A percentile compares a stretch with the other conserved stretches of the same genome.
These are phyloP conservation scores for Groenewaldozyma auringiensis DNA, from an alignment of 1,139 yeast species.

Conservation along the genomic window DNA sequence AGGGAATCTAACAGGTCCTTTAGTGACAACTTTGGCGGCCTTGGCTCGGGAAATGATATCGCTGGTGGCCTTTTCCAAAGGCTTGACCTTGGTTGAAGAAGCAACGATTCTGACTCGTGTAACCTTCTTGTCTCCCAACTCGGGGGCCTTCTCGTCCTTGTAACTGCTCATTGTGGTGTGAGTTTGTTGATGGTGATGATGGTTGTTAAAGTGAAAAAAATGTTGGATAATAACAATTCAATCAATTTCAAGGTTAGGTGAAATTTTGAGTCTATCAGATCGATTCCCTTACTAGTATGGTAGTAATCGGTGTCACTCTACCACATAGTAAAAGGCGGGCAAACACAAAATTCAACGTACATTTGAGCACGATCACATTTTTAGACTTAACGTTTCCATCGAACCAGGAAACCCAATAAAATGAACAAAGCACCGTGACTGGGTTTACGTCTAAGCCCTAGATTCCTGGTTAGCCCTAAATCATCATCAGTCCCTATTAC, in stretches of 20 bases:
- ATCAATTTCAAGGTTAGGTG: neutral
- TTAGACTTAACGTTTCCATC: too few relatives aligned
- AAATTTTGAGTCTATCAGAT: neutral
- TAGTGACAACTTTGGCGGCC: constrained; percentile 58
- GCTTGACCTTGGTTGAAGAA: constrained; percentile 98
- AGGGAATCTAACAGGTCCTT: constrained; percentile 99
- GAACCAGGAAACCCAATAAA: too few relatives aligned
- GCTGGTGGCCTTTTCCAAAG: constrained; percentile 84
- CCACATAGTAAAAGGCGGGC: too few relatives aligned
- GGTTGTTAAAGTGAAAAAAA: neutral
- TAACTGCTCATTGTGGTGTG: constrained; percentile 26
- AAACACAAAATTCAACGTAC: too few relatives aligned
- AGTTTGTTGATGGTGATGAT: constrained; percentile 11
- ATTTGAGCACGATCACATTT: too few relatives aligned
- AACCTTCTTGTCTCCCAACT: constrained; percentile 72
- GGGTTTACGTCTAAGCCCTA: too few relatives aligned
- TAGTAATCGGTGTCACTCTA: too few relatives aligned
- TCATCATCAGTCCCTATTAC: too few relatives aligned
- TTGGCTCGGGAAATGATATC: constrained; percentile 87
- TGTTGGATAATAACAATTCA: neutral
- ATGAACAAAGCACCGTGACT: too few relatives aligned
- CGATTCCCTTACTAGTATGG: too few relatives aligned
- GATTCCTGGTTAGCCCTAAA: too few relatives aligned
- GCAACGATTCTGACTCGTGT: constrained; percentile 99
- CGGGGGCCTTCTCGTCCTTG: constrained; percentile 61